Base-by-base conservation (phyloP, 148 eudicot genomes). In the Diospyros kaki region DNA sequence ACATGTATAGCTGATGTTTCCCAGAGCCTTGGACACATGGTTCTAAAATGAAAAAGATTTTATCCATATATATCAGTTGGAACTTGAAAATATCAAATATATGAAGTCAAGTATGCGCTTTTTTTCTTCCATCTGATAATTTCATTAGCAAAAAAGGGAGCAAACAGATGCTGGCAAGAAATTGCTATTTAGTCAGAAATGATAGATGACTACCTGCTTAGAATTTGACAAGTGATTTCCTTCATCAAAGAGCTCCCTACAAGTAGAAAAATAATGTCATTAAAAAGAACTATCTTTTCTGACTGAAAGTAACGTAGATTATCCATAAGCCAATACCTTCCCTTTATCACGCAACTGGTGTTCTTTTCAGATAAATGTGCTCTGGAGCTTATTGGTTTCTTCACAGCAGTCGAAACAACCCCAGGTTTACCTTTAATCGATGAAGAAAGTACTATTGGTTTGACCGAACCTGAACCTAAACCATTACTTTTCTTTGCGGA, bases 191-290 rank as follows among this genome's bases (percentile, higher is more conserved):
- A 40, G 4, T 62, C 6, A 46, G 48, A 52, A n/a, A 55, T 15
- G 63, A 75, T 13, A 70, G 54, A 66, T 52, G 6, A 62, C 38
- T 79, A 87, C 93, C 89, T 80, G 83, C 58, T 84, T 58, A 59
- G 76, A 70, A 14, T 52, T 86, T 28, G 74, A 74, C 7, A 64
- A 59, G 6, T 76, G 76, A 61, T 71, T 81, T 71, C 64, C 74
- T 68, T 83, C 85, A 66, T 76, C 83, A 75, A 84, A 86, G 39
- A 89, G 66, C 82, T 78, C 83, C 91, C 98, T 93, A 70, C 75
- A 71, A 62, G 15, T 76, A 17, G 66, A 28, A 54, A 75, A 50
- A 56, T 60, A 78, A 17, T 72, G 6, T 79, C 54, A 69, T 13
- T 40, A 12, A 28, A 28, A 28, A 28, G 28, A 28, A 28, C 28